These are phyloP conservation scores for Paracorniculantispora psalliotae DNA, from an alignment of 2,329 filamentous ascomycete species.

Conservation along the genomic window DNA sequence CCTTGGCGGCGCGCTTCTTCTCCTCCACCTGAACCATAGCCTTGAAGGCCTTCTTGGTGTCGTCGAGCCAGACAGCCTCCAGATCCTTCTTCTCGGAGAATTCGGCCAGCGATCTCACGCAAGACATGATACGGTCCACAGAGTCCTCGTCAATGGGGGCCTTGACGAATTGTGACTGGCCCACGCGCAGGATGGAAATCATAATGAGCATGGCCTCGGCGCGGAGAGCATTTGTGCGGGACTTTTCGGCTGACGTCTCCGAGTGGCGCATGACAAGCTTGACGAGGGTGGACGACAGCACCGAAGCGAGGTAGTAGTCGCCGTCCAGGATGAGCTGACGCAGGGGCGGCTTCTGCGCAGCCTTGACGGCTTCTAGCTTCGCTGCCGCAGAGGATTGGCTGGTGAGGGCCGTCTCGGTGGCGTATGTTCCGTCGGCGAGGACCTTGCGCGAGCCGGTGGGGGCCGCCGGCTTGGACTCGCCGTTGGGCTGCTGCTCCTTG, in stretches of 20 bases:
- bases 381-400: conserved; percentile 86
- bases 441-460: conserved; percentile 86
- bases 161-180: conserved; percentile 98
- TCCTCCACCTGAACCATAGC: conserved; percentile 97
- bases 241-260: conserved; percentile 80
- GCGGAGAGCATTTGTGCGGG: conserved; percentile 86
- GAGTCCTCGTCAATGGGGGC: conserved; percentile 96
- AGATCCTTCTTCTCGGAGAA: conserved; percentile 86
- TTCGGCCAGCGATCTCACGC: conserved; percentile 85
- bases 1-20: conserved; percentile 94
- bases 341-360: conserved; percentile 91
- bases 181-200: conserved; percentile 97
- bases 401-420: conserved; percentile 91
- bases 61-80: conserved; percentile 86
- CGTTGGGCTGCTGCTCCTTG: conserved; percentile 65
- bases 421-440: conserved; percentile 93
- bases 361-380: conserved; percentile 92
- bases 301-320: conserved; percentile 92
- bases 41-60: conserved; percentile 91
- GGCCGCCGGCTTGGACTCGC: conserved; percentile 67
- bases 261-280: conserved; percentile 98
- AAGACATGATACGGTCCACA: conserved; percentile 97
- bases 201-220: conserved; percentile 99
- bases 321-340: conserved; percentile 93
- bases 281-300: conserved; percentile 91